Evolutionary conservation across 345 rosid genomes (phyloP).

Genomic region (Atalantia buxifolia): DNA sequence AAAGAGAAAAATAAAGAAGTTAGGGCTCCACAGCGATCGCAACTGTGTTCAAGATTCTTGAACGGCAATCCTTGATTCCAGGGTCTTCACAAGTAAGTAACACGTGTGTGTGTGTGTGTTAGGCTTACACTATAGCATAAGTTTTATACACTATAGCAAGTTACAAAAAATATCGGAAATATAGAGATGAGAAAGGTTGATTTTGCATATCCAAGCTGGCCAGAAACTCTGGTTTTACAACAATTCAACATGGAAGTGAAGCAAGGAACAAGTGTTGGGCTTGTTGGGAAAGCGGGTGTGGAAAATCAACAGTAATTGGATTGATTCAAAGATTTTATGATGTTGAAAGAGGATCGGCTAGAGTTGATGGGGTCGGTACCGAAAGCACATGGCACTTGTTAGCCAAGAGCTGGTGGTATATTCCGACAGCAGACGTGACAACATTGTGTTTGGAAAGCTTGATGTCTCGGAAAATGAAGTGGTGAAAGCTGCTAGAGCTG

Average conservation of each 20-base stretch:
- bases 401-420: conserved; percentile 82
- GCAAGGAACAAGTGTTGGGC: conserved; percentile 64
- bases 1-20: no score
- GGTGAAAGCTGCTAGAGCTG: conserved; percentile 71
- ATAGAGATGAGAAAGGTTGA: conserved; percentile 58
- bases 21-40: conserved; percentile 69
- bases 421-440: conserved; percentile 64
- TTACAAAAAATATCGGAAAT: conserved; percentile 39
- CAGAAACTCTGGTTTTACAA: conserved; percentile 43
- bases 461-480: conserved; percentile 64
- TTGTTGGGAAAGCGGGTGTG: conserved; percentile 81
- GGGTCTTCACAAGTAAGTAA: conserved; percentile 44
- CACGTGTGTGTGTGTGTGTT: no score
- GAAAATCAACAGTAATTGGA: conserved; percentile 83
- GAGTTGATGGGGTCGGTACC: conserved; percentile 40
- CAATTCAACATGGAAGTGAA: conserved; percentile 68
- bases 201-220: conserved; percentile 72
- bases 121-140: background rate
- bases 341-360: conserved; percentile 54
- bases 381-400: conserved; percentile 53
- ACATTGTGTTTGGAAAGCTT: conserved; percentile 62
- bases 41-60: conserved; percentile 68
- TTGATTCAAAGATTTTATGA: conserved; percentile 79
- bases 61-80: conserved; percentile 57
- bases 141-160: conserved; percentile 12